Percentiles rank a stretch among this genome's conserved stretches.
These are phyloP conservation scores for Adenanthera pavonina DNA, from an alignment of 306 rosid species.

Conservation along the genomic window DNA sequence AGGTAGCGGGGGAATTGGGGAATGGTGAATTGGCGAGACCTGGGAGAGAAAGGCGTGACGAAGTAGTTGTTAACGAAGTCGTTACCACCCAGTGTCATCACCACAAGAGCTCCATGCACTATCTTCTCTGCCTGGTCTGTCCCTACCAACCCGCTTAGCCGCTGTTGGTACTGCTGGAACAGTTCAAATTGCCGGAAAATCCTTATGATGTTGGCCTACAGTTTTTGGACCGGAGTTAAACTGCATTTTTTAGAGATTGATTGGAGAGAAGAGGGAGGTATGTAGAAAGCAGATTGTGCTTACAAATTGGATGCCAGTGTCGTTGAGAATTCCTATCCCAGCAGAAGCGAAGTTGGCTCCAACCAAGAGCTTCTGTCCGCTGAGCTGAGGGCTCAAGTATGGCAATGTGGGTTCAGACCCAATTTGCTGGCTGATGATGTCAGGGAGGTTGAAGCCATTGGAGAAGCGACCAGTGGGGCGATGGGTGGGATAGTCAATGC, in stretches of 20 bases:
- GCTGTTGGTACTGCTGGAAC: slow-evolving; percentile 51
- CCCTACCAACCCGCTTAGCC: slow-evolving; percentile 55
- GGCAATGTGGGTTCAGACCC: slow-evolving; percentile 63
- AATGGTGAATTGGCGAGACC: slow-evolving; percentile 64
- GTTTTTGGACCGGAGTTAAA: neutral
- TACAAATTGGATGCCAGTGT: slow-evolving; percentile 70
- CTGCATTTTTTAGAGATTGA: neutral
- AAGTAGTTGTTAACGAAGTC: slow-evolving; percentile 77
- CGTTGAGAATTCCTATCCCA: slow-evolving; percentile 71
- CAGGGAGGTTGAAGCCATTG: slow-evolving; percentile 69
- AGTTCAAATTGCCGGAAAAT: slow-evolving; percentile 49
- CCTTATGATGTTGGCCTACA: slow-evolving; percentile 57
- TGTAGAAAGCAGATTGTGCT: neutral
- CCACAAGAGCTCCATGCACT: slow-evolving; percentile 49
- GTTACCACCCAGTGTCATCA: slow-evolving; percentile 71
- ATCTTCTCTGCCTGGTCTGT: slow-evolving; percentile 39
- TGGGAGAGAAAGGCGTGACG: slow-evolving; percentile 43
- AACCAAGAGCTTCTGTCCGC: slow-evolving; percentile 50
- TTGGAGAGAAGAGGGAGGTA: neutral
- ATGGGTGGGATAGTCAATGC: slow-evolving; percentile 60
- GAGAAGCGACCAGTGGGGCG: slow-evolving; percentile 75
- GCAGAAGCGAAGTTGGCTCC: slow-evolving; percentile 86
- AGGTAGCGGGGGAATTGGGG: slow-evolving; percentile 54
- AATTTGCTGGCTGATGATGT: slow-evolving; percentile 53
- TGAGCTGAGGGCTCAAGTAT: slow-evolving; percentile 56